phyloP scores from a whole-genome alignment of 441 rosid genomes.

The Omphalea diandra region DNA sequence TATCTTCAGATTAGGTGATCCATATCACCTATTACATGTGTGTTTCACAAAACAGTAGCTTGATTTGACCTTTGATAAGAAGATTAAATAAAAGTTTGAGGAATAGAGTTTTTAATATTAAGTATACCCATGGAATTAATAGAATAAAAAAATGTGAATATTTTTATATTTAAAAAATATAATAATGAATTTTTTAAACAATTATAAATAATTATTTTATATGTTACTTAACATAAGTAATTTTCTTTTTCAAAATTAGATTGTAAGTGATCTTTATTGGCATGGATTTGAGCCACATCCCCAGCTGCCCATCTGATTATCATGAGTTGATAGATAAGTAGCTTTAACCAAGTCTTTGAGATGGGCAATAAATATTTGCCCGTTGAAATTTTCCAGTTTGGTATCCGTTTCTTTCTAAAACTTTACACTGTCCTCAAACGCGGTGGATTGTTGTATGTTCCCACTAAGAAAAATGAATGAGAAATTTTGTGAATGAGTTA shows the following conservation, averaged over 20 bases:
- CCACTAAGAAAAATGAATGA: neutral
- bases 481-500: no score
- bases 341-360: neutral
- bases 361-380: neutral
- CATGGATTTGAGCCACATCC: neutral
- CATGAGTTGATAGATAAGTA: neutral
- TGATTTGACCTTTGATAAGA: neutral
- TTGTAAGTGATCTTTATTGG: no score
- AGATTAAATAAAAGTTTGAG: no score
- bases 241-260: neutral
- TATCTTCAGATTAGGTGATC: constrained; percentile 14
- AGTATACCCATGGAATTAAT: no score
- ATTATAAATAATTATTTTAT: no score
- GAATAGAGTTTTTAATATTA: no score
- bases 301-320: no score
- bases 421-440: neutral
- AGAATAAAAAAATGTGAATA: no score
- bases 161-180: no score
- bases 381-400: neutral
- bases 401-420: neutral
- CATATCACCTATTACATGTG: neutral
- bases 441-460: neutral
- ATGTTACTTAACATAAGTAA: no score
- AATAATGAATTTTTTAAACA: no score
- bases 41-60: neutral